Percentiles rank a stretch among this genome's conserved stretches.
Conservation (phyloP, 2,329 filamentous ascomycete species). For the Pseudomassariella vexata region DNA sequence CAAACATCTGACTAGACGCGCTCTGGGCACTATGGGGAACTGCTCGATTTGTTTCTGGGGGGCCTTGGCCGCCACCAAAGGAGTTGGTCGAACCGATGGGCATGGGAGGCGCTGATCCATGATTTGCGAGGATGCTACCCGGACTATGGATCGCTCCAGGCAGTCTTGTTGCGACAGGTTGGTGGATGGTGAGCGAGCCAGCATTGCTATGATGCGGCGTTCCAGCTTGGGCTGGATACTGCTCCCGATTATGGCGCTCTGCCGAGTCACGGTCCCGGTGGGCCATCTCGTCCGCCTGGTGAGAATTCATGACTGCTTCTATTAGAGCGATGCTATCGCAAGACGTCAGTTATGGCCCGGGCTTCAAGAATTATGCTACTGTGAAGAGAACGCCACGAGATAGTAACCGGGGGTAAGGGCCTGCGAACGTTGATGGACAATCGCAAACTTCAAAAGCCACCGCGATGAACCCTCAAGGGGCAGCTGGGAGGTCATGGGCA, state of each 20-base stretch:
- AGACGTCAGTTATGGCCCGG: too few relatives aligned
- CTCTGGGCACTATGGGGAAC: slow-evolving; percentile 47
- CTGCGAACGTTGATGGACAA: too few relatives aligned
- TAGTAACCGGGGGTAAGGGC: too few relatives aligned
- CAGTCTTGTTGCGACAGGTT: slow-evolving; percentile 81
- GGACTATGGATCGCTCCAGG: slow-evolving; percentile 84
- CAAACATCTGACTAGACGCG: slow-evolving; percentile 47
- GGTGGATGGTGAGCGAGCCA: slow-evolving; percentile 85
- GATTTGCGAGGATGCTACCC: slow-evolving; percentile 76
- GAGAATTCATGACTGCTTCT: slow-evolving; percentile 25
- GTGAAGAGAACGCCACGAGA: too few relatives aligned
- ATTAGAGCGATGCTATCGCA: too few relatives aligned
- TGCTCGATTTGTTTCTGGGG: slow-evolving; percentile 44
- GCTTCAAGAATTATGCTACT: too few relatives aligned
- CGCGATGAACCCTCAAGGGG: too few relatives aligned
- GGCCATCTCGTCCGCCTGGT: slow-evolving; percentile 38
- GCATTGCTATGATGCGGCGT: slow-evolving; percentile 82
- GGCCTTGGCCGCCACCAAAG: slow-evolving; percentile 49
- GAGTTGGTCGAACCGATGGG: slow-evolving; percentile 44
- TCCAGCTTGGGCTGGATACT: slow-evolving; percentile 23
- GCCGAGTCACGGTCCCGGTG: slow-evolving; percentile 61
- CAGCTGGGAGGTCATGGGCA: too few relatives aligned
- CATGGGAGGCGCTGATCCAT: slow-evolving; percentile 52
- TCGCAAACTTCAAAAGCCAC: too few relatives aligned
- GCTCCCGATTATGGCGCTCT: slow-evolving; percentile 57